Base-by-base conservation (phyloP, 495 filamentous ascomycete species). In the Podospora conica region DNA sequence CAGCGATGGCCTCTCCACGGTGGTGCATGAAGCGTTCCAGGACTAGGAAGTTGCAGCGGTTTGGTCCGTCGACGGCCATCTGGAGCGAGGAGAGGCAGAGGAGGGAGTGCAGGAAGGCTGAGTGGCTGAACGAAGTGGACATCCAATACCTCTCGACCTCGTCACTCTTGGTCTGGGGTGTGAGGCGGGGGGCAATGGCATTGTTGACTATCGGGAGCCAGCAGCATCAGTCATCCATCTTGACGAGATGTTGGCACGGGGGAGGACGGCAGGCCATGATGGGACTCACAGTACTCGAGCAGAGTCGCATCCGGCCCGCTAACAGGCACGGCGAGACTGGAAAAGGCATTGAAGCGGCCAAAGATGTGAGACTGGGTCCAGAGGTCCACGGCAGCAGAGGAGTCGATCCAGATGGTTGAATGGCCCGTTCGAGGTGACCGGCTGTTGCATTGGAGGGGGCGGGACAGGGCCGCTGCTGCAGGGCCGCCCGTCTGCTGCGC, bases 1-100 rank as follows among this genome's bases (percentile, higher is more conserved):
- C 63, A 0, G 53, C 22, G 18, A 70, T 70, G 63, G 69, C 62
- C 21, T 28, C 53, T n/a, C 68, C 20, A 7, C 69, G 54, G 56
- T 70, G 69, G 53, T 70, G 59, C 63, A 70, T 68, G 66, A 68
- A 67, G 3, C 62, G 63, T 27, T 68, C 60, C 31, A 68, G 29
- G 56, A 27, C 20, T 1, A 60, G 40, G 12, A 20, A 18, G 12
- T 29, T 40, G 55, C 58, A 57, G 23, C 53, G 55, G 20, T 63
- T 33, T 11, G 61, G 63, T 6, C 66, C 55, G 15, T 27, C 55
- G 1, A 70, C 22, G 15, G 65, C 63, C 3, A 70, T 63, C 27
- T 70, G 65, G 6, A 70, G 62, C 3, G 69, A 58, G 3, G 69
- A 58, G 3, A 70, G 57, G n/a, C 62, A 65, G 8, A 70, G 59